Conservation (phyloP, 2,329 filamentous ascomycete genomes). For the Malbranchea zuffiana region DNA sequence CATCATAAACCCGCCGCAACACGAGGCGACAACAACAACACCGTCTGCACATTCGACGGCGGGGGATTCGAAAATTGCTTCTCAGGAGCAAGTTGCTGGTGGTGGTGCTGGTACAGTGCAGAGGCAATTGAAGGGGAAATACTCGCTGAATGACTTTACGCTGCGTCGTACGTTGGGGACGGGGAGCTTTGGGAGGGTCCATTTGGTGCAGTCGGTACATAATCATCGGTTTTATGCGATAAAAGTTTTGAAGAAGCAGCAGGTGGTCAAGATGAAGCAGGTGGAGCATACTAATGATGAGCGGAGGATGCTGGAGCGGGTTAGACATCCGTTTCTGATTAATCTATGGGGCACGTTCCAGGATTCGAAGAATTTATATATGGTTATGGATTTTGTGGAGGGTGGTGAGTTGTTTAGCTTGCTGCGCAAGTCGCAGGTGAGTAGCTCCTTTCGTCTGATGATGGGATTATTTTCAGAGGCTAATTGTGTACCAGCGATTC, state of each 20-base stretch:
- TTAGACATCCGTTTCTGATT: slow-evolving; percentile 95
- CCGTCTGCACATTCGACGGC: slow-evolving; percentile 9
- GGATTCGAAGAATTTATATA: slow-evolving; percentile 89
- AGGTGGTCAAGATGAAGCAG: slow-evolving; percentile 99
- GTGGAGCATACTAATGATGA: slow-evolving; percentile 99
- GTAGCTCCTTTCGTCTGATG: slow-evolving; percentile 27
- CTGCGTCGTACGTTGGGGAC: slow-evolving; percentile 88
- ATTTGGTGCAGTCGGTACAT: slow-evolving; percentile 93
- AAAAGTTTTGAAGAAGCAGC: slow-evolving; percentile 96
- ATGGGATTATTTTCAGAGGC: slow-evolving; percentile 11
- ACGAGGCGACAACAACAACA: slow-evolving; percentile 20
- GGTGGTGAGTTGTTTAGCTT: slow-evolving; percentile 95
- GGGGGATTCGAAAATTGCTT: not conserved
- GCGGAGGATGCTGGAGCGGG: slow-evolving; percentile 85
- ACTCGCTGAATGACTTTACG: slow-evolving; percentile 80
- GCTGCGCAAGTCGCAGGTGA: slow-evolving; percentile 80
- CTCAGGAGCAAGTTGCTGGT: slow-evolving; percentile 12
- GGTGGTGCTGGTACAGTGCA: slow-evolving; percentile 21
- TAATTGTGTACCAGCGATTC: slow-evolving; percentile 58
- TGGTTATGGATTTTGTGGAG: slow-evolving; percentile 99
- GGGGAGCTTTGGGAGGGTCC: slow-evolving; percentile 91
- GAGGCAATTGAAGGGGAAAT: slow-evolving; percentile 89
- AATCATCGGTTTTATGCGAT: slow-evolving; percentile 97
- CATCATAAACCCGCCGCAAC: slow-evolving; percentile 59
- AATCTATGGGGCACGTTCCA: slow-evolving; percentile 98